Base-by-base conservation (phyloP, 306 rosid species). In the Corylus americana region DNA sequence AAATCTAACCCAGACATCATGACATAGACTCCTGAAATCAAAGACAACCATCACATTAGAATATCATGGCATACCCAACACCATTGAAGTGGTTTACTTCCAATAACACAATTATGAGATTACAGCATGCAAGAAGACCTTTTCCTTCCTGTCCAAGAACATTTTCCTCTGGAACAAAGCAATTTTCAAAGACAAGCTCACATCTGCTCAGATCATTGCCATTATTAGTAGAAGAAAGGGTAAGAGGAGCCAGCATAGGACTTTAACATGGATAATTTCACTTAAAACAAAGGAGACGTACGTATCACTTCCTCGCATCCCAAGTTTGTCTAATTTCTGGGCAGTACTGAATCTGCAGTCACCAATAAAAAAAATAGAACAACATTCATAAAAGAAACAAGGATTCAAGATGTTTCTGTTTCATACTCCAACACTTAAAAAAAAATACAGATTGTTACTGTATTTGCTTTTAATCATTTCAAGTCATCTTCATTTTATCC, bases 271-370 rank as follows among this genome's bases (percentile, higher is more conserved):
- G 67, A 86, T 37, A 81, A 18, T 44, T 77, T 78, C 35, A 74
- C 31, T 73, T 50, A 42, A 62, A 82, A 74, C 74, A 80, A 81
- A 69, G 85, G 67, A 70, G 73, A 85, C 95, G 8, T 90, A 92
- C 97, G 97, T 95, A 87, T 92, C 98, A 88, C 98, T 95, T 83
- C 98, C 98, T 62, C 98, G 95, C 98, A 95, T 95, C 78, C 98
- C 97, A 25, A 95, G 98, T 87, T 95, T 95, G 86, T 95, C 98
- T 77, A 95, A 82, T 82, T 92, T 94, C 82, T 95, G 97, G 35
- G 98, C 97, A 44, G 98, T 95, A 71, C 91, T 89, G 90, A 92
- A 95, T 83, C 98, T 95, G 97, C 85, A 82, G 78, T 22, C 18
- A 78, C 69, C 69, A 83, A 79, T 31, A 64, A 51, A 70, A 48